These are phyloP conservation scores for Mortierella sp. DNA, from an alignment of 371 early-diverging fungal genomes.

Conservation along the genomic window DNA sequence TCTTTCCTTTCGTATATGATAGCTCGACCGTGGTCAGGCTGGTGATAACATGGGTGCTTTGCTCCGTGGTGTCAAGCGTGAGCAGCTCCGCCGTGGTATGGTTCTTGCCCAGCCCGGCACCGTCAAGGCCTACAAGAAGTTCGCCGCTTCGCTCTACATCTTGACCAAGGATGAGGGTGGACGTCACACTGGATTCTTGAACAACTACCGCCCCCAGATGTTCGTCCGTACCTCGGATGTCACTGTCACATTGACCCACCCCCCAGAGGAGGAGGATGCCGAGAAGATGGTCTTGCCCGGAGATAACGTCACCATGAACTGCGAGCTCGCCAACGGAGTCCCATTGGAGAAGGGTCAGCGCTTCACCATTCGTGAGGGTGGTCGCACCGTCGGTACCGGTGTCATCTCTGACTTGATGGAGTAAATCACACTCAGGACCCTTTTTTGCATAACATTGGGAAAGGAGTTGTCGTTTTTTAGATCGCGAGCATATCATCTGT, in stretches of 20 bases:
- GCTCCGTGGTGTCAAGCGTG: slow-evolving; percentile 97
- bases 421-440: slow-evolving; percentile 47
- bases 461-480: background rate
- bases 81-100: slow-evolving; percentile 95
- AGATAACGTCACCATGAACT: slow-evolving; percentile 90
- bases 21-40: slow-evolving; percentile 96
- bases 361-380: slow-evolving; percentile 98
- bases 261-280: slow-evolving; percentile 84
- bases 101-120: slow-evolving; percentile 94
- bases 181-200: slow-evolving; percentile 96
- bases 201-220: slow-evolving; percentile 98
- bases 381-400: slow-evolving; percentile 98
- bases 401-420: slow-evolving; percentile 71
- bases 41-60: slow-evolving; percentile 99
- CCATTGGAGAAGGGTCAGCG: slow-evolving; percentile 95
- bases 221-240: slow-evolving; percentile 96
- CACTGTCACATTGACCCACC: slow-evolving; percentile 90
- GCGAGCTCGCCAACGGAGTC: slow-evolving; percentile 85
- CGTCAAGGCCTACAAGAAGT: slow-evolving; percentile 94
- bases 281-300: slow-evolving; percentile 99
- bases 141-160: slow-evolving; percentile 92
- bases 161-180: slow-evolving; percentile 99
- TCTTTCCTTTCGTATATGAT: background rate
- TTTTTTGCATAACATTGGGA: background rate
- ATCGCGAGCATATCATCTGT: background rate